Evolutionary conservation across 371 early-diverging fungal genomes (phyloP), one percentile per base, ranked within the genome.

Genomic region (Fennellomyces sp.): DNA sequence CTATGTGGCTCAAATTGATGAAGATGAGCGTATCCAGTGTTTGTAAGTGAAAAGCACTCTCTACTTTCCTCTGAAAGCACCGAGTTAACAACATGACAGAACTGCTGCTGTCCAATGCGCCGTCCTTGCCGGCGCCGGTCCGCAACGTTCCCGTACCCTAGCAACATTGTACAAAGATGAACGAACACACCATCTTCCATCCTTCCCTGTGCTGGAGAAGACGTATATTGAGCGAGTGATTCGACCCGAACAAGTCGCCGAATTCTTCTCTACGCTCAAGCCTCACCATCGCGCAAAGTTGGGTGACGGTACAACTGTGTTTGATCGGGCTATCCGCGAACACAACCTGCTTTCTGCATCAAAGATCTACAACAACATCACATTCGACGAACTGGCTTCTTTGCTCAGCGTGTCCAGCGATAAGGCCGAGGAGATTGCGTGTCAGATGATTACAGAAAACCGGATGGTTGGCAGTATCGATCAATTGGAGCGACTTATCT

Each of bases 141-240:
- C 96, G 19, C 91, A 89, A 50, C 85, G 96, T 38, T 87, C 91
- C 21, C 89, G 97, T 23, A 84, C 90, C 68, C 80, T 97, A 27
- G 93, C 96, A 0, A 92, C 91, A 3, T 76, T 97, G n/a, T 93
- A 95, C 78, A 95, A 93, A 64, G 95, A 96, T 60, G 94, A 94
- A 51, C 85, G 96, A 45, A 86, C 91, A 19, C 88, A 84, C 38
- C 78, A 81, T 23, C 74, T 88, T 3, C 70, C 87, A 2, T 82
- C 84, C 27, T 90, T 85, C 54, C 78, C 88, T 8, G 86, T 97
- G 21, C 70, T 97, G 31, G 93, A 94, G 69, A 95, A 94, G 72
- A 94, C 96, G 84, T 94, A 93, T 58, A 73, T 95, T 42, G 94
- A 91, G 65, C 90, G 94, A 3, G 87, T 96, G 4, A 86, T 96